Evolutionary conservation across 345 rosid genomes (phyloP), one percentile per base, ranked within the genome.

Genomic region (Salix exigua): DNA sequence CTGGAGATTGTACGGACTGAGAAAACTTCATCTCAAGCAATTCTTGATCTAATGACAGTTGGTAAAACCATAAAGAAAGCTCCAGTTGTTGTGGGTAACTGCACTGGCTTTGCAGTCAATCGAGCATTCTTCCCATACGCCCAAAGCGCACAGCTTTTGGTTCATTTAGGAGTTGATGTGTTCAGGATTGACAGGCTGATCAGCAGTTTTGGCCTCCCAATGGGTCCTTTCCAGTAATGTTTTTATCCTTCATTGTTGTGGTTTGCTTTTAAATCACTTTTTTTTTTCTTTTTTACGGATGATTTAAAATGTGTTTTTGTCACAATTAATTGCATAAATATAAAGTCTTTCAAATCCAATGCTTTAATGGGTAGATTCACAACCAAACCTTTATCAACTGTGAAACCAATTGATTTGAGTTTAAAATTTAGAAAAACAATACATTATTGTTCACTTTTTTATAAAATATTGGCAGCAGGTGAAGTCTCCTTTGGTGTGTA

Each of bases 51-150:
- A 82, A 88, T 93, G 92, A 67, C 94, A 25, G 85, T 92, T 71
- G 97, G 98, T 62, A 96, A 92, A 77, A 76, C 78, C 74, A 93
- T 91, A 86, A 92, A 90, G 89, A 96, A 96, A 85, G 92, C 90
- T 81, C 97, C 99, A 0, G 97, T 96, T 40, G 99, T 93, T 60
- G 99, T 92, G 75, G 97, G 97, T 70, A 96, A 93, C 85, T 93
- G 99, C 85, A 88, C 90, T 69, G 99, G 98, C 50, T 96, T 96
- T 80, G 96, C 99, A 53, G 97, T 96, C 81, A 96, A 92, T 72
- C 89, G 97, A 44, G 84, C 98, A 44, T 96, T 96, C 86, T 92
- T 96, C 73, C 98, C 99, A 1, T 96, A 96, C 58, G 0, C 87
- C 30, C 98, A 96, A 89, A 74, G 89, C 75, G 88, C 98, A 40